These are phyloP conservation scores for Podila horticola DNA, from an alignment of 192 early-diverging fungal species.

Conservation along the genomic window DNA sequence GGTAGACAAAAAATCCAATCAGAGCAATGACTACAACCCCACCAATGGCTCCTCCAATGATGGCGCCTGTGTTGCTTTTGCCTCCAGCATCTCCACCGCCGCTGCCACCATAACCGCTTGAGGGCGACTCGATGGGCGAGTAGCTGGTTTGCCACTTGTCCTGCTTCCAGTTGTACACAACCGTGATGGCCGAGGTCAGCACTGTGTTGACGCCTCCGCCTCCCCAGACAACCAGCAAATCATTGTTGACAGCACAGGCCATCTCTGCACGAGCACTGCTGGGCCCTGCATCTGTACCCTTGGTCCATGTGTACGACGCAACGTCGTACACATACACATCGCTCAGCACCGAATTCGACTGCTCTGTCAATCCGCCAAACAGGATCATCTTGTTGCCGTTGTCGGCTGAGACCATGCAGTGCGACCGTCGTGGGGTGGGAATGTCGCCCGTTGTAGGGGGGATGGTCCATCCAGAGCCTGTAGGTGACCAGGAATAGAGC, in stretches of 20 bases:
- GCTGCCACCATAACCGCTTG: not conserved
- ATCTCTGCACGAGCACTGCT: not conserved
- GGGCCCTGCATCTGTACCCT: not conserved
- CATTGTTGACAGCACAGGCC: slow-evolving; percentile 17
- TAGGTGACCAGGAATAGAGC: slow-evolving; percentile 2
- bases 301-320: slow-evolving; percentile 7
- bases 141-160: not conserved
- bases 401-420: slow-evolving; percentile 10
- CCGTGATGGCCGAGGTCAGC: not conserved
- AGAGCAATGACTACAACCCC: not conserved
- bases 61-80: not conserved
- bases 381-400: slow-evolving; percentile 16
- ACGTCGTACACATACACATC: slow-evolving; percentile 24
- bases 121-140: not conserved
- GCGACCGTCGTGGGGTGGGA: not conserved
- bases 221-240: slow-evolving; percentile 14
- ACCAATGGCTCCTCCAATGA: slow-evolving; percentile 8
- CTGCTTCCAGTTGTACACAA: slow-evolving; percentile 3
- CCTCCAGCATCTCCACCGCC: not conserved
- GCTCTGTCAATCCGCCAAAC: slow-evolving; percentile 15
- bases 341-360: not conserved
- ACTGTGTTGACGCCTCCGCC: slow-evolving; percentile 8
- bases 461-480: not conserved
- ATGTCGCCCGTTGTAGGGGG: not conserved
- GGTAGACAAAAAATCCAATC: not conserved